Evolutionary conservation across 208 protist genomes (phyloP).

Genomic region (Angomonas desouzai): DNA sequence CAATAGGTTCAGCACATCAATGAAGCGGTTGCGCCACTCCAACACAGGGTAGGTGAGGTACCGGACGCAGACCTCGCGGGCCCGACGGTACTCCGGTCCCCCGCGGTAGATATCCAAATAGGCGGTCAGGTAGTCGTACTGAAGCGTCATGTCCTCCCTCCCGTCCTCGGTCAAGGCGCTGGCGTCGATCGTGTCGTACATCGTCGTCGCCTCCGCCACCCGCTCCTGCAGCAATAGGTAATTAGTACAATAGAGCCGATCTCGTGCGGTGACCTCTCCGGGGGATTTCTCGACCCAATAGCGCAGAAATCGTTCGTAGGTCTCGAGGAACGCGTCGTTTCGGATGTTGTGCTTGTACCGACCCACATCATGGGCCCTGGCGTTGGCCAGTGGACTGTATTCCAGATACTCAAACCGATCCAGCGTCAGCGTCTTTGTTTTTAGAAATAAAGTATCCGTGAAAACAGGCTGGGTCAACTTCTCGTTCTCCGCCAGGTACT

Average conservation of each 20-base stretch:
- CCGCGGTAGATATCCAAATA: slow-evolving; percentile 13
- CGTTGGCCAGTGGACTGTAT: slow-evolving; percentile 16
- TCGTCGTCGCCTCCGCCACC: slow-evolving; percentile 8
- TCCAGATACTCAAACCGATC: slow-evolving; percentile 14
- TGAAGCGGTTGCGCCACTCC: slow-evolving; percentile 18
- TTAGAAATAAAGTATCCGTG: slow-evolving; percentile 6
- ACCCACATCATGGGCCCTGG: slow-evolving; percentile 16
- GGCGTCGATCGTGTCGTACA: slow-evolving; percentile 8
- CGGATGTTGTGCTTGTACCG: slow-evolving; percentile 20
- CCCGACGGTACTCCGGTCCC: neutral
- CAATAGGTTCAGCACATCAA: slow-evolving; percentile 17
- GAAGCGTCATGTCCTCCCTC: neutral
- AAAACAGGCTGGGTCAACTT: neutral
- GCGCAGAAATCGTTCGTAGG: slow-evolving; percentile 8
- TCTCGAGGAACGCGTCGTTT: slow-evolving; percentile 11
- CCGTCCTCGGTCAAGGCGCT: neutral
- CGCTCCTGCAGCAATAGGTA: slow-evolving; percentile 17
- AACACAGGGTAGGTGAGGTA: slow-evolving; percentile 20
- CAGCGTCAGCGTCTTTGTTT: neutral
- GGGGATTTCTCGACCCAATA: slow-evolving; percentile 12
- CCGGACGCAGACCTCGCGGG: slow-evolving; percentile 6
- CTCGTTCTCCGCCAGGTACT: no score
- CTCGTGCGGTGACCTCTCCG: neutral
- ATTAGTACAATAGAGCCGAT: slow-evolving; percentile 5
- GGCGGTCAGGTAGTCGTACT: slow-evolving; percentile 19